These are phyloP conservation scores for Colletotrichum sojae DNA, from an alignment of 2,329 filamentous ascomycete genomes.

Conservation along the genomic window DNA sequence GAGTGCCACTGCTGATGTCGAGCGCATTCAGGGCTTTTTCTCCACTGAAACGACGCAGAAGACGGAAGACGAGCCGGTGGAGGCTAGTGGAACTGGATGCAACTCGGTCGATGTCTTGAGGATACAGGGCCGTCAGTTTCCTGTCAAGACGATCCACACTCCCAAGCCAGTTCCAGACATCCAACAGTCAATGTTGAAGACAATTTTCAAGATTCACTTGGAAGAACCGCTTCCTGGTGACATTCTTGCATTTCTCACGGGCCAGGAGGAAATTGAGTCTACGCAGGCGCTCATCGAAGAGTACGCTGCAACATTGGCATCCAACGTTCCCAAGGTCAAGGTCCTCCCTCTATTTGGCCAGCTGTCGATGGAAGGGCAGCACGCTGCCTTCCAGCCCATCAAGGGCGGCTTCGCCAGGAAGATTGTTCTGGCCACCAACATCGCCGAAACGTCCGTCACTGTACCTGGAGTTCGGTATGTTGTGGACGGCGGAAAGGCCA, in stretches of 20 bases:
- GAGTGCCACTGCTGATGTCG: slow-evolving; percentile 95
- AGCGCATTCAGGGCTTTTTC: slow-evolving; percentile 85
- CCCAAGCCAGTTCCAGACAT: slow-evolving; percentile 83
- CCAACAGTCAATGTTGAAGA: slow-evolving; percentile 84
- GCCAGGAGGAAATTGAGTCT: slow-evolving; percentile 92
- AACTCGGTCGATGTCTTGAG: slow-evolving; percentile 63
- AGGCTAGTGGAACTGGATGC: background rate
- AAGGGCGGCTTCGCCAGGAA: slow-evolving; percentile 83
- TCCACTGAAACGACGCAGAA: slow-evolving; percentile 41
- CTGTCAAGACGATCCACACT: slow-evolving; percentile 84
- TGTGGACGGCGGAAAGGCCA: slow-evolving; percentile 93
- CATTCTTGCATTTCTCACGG: slow-evolving; percentile 91
- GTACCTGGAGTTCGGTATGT: slow-evolving; percentile 94
- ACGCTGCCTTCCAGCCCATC: slow-evolving; percentile 85
- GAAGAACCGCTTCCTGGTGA: slow-evolving; percentile 94
- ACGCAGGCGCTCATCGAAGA: slow-evolving; percentile 86
- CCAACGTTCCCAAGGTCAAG: slow-evolving; percentile 79
- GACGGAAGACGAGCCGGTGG: background rate
- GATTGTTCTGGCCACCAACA: slow-evolving; percentile 93
- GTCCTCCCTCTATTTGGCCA: slow-evolving; percentile 91
- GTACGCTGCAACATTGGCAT: slow-evolving; percentile 79
- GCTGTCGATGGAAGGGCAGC: slow-evolving; percentile 87
- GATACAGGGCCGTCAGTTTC: slow-evolving; percentile 89
- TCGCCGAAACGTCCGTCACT: slow-evolving; percentile 98
- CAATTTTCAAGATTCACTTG: slow-evolving; percentile 87